A percentile compares a stretch with the other conserved stretches of the same genome.
phyloP scores from a whole-genome alignment of 2,329 filamentous ascomycete species.

The Epichloe typhina region DNA sequence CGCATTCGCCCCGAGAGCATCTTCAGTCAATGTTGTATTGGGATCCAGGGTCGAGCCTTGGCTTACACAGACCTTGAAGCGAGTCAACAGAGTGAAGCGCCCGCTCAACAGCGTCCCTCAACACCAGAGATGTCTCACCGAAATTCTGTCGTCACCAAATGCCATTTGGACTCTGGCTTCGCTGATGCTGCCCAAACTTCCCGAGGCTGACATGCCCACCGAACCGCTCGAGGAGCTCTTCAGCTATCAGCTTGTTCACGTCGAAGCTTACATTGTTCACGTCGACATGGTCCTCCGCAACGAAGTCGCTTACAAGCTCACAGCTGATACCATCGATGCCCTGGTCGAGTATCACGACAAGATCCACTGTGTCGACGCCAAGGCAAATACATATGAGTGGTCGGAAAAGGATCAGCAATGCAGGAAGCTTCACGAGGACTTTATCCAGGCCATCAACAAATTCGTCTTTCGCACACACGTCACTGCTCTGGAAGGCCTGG shows the following conservation, averaged over 20 bases:
- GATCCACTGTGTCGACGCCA: constrained; percentile 80
- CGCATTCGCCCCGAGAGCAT: constrained; percentile 82
- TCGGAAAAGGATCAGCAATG: constrained; percentile 90
- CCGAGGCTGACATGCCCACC: constrained; percentile 70
- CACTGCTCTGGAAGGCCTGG: constrained; percentile 81
- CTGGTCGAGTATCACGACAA: constrained; percentile 95
- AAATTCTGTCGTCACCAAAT: constrained; percentile 77
- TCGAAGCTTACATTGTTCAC: constrained; percentile 96
- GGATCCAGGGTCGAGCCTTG: constrained; percentile 87
- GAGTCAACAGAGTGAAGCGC: constrained; percentile 92
- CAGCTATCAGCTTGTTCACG: constrained; percentile 85
- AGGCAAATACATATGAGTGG: constrained; percentile 86
- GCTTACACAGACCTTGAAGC: constrained; percentile 92
- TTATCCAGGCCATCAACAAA: constrained; percentile 91
- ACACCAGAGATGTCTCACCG: constrained; percentile 88
- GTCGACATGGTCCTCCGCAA: constrained; percentile 98
- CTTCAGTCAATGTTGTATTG: constrained; percentile 88
- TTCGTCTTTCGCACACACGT: constrained; percentile 89
- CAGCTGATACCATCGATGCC: constrained; percentile 81
- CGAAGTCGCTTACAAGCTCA: constrained; percentile 97
- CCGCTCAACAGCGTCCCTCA: constrained; percentile 94
- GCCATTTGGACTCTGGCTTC: constrained; percentile 94
- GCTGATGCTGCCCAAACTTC: constrained; percentile 81
- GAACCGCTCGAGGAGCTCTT: constrained; percentile 78
- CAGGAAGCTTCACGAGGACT: constrained; percentile 95